Conservation (phyloP, 2,329 filamentous ascomycete species). For the Scedosporium aurantiacum region DNA sequence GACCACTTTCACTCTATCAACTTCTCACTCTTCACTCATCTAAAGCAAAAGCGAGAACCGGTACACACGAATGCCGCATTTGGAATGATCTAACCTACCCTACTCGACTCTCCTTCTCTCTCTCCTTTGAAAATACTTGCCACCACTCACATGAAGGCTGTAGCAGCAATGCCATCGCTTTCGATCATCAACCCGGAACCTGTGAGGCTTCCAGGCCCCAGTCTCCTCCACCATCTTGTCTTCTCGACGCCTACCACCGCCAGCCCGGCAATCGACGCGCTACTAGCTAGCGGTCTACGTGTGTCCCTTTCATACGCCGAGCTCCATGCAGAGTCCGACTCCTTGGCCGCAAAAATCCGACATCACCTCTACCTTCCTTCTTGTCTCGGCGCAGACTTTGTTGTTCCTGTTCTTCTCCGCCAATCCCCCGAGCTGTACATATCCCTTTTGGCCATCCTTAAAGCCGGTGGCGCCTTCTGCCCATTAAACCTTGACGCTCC, state of each 20-base stretch:
- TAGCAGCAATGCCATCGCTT: conserved; percentile 20
- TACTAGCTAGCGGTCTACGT: conserved; percentile 33
- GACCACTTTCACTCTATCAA: no score
- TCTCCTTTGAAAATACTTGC: no score
- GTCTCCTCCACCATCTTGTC: conserved; percentile 49
- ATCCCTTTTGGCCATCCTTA: conserved; percentile 64
- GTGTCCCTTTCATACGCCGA: conserved; percentile 47
- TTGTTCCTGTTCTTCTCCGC: conserved; percentile 67
- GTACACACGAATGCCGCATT: no score
- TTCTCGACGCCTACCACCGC: conserved; percentile 21
- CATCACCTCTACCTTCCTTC: neutral
- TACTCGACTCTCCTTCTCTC: neutral
- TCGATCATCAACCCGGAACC: conserved; percentile 29
- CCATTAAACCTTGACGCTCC: conserved; percentile 73
- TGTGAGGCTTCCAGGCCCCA: conserved; percentile 28
- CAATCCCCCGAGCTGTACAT: conserved; percentile 73
- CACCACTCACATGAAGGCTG: neutral
- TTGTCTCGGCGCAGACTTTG: conserved; percentile 6
- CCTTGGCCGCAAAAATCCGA: conserved; percentile 33
- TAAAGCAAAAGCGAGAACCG: no score
- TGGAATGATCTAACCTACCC: conserved; percentile 7
- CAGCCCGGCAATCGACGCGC: conserved; percentile 52
- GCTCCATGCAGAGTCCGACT: conserved; percentile 47
- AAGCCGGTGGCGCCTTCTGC: conserved; percentile 76
- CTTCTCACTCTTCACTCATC: no score